Evolutionary conservation across 1,139 yeast species (phyloP).

Genomic region (Pneumocystis canis): DNA sequence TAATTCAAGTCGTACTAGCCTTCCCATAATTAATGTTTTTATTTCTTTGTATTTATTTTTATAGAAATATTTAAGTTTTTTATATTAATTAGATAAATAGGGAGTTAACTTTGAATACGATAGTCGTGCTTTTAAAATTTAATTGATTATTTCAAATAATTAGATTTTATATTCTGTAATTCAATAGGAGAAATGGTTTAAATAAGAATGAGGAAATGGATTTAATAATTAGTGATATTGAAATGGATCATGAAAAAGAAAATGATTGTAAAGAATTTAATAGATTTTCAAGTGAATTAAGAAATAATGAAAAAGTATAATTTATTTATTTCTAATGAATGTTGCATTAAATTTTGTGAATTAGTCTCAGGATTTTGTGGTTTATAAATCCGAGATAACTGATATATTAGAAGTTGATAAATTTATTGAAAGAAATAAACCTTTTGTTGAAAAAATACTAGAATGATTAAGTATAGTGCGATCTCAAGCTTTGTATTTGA

Average conservation of each 20-base stretch:
- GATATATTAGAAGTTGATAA: not conserved
- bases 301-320: not conserved
- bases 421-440: not conserved
- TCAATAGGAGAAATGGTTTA: not conserved
- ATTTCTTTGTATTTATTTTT: not conserved
- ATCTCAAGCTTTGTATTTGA: constrained; percentile 7
- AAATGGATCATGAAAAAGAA: not conserved
- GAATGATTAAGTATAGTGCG: constrained; percentile 1
- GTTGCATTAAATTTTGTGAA: not conserved
- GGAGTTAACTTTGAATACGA: not conserved
- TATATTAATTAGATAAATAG: not conserved
- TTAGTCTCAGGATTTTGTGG: not conserved
- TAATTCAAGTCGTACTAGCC: constrained; percentile 58
- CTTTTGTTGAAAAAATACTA: not conserved
- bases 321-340: not conserved
- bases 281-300: not conserved
- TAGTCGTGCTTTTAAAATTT: not conserved
- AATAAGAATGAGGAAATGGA: not conserved
- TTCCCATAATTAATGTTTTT: constrained; percentile 40
- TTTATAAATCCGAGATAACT: not conserved
- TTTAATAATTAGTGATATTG: not conserved
- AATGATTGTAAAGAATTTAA: not conserved
- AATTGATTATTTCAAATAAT: not conserved
- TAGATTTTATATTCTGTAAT: not conserved
- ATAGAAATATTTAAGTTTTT: not conserved